Conservation (phyloP, 108 stramenopile genomes). For the Stephanodiscus triporus region DNA sequence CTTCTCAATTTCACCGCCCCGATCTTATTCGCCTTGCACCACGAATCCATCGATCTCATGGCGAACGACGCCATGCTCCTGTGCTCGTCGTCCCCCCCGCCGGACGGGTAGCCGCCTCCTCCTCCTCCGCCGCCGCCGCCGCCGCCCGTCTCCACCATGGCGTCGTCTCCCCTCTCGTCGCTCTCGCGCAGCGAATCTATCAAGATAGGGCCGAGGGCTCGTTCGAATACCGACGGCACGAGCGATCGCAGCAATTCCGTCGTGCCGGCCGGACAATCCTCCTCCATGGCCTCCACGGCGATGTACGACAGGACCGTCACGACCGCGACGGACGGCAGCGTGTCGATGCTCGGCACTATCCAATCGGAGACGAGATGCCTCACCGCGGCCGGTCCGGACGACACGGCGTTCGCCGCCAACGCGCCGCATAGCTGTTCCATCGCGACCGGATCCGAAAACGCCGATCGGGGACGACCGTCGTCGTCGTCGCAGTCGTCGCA, state of each 20-base stretch:
- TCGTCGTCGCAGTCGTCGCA: background rate
- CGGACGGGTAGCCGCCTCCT: slow-evolving; percentile 38
- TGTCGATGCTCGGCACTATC: slow-evolving; percentile 69
- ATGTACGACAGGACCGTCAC: slow-evolving; percentile 58
- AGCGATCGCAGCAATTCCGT: slow-evolving; percentile 58
- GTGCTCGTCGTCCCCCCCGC: slow-evolving; percentile 28
- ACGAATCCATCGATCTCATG: slow-evolving; percentile 43
- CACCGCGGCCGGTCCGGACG: slow-evolving; percentile 68
- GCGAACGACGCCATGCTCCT: slow-evolving; percentile 25
- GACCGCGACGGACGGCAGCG: slow-evolving; percentile 56
- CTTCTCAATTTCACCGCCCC: slow-evolving; percentile 38
- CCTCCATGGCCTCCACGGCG: slow-evolving; percentile 56
- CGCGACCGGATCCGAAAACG: slow-evolving; percentile 69
- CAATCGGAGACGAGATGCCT: slow-evolving; percentile 67
- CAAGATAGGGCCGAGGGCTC: slow-evolving; percentile 60
- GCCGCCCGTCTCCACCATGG: background rate
- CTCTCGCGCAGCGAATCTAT: slow-evolving; percentile 47
- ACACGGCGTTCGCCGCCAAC: slow-evolving; percentile 76
- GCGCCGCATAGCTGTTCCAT: slow-evolving; percentile 76
- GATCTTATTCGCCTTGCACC: slow-evolving; percentile 35
- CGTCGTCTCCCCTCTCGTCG: slow-evolving; percentile 19
- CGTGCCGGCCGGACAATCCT: slow-evolving; percentile 60
- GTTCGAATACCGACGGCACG: slow-evolving; percentile 49
- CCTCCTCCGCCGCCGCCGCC: slow-evolving; percentile 20
- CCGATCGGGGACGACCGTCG: slow-evolving; percentile 24